Base-by-base conservation (phyloP, 1,284 basidiomycete species). In the Cryptococcus sp. region DNA sequence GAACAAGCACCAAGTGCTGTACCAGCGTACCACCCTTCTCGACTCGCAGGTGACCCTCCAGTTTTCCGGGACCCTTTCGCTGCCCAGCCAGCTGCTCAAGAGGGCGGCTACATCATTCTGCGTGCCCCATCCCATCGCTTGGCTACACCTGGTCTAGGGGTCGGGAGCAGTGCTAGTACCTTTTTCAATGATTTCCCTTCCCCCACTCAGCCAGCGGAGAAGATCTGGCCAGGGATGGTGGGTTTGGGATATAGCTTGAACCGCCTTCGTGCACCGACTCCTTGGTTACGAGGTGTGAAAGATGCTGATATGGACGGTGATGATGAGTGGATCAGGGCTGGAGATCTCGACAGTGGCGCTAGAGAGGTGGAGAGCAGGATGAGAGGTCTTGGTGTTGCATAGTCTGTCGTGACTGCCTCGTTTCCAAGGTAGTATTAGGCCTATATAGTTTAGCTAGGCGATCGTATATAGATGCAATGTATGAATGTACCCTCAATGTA, bases 191-290 rank as follows among this genome's bases (percentile, higher is more conserved):
- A 29, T 26, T 29, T 17, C 25, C 46, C 20, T 5, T 47, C 46
- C 10, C 50, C 50, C 11, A 20, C 38, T 5, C 47, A 40, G 19
- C 38, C 50, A 22, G 45, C 53, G 17, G 39, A 48, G 11, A n/a
- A 47, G 47, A 39, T 49, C 26, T 44, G 54, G 39, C 22, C 19
- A n/a, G 62, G 53, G 8, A 46, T 54, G n/a, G 51, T 52, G 17
- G 62, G 62, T 6, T 46, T 63, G 29, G 62, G 62, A n/a, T 64
- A 64, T 41, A 61, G 54, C 38, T 34, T 64, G 17, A 64, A 64
- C 43, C 54, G 50, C 47, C 38, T 61, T 17, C 40, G 62, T 43
- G 59, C 59, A 1, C 59, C 62, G 3, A 64, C 62, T 10, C 62
- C 62, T 1, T 64, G 62, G 62, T 40, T 61, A 26, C 45, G 62